These are phyloP conservation scores for Sphaerulina musiva DNA, from an alignment of 2,329 filamentous ascomycete species.

Conservation along the genomic window DNA sequence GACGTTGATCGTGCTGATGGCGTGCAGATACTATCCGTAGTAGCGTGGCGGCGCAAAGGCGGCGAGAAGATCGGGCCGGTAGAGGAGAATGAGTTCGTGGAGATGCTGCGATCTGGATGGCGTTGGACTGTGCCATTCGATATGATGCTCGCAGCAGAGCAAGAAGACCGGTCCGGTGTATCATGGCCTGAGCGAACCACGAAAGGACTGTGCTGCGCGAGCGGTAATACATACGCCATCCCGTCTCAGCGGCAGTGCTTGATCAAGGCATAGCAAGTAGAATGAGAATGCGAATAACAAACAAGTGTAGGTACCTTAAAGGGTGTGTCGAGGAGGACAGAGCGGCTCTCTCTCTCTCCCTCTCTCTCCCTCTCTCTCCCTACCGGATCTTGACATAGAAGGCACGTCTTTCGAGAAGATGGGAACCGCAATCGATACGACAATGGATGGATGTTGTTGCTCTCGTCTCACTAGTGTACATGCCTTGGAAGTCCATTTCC, in stretches of 20 bases:
- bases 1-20: slow-evolving; percentile 7
- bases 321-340: neutral
- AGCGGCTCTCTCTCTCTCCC: neutral
- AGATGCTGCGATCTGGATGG: slow-evolving; percentile 24
- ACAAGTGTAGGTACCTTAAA: neutral
- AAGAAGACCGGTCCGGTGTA: slow-evolving; percentile 14
- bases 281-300: neutral
- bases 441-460: neutral
- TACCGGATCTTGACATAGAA: neutral
- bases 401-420: neutral
- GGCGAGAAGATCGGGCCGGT: slow-evolving; percentile 18
- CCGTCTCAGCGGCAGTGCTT: neutral
- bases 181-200: neutral
- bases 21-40: neutral
- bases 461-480: neutral
- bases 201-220: slow-evolving; percentile 6
- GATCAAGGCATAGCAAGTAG: neutral
- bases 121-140: slow-evolving; percentile 26
- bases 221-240: slow-evolving; percentile 6
- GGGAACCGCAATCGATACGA: neutral
- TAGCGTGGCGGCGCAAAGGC: slow-evolving; percentile 6
- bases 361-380: neutral
- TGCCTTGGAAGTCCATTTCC: neutral
- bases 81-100: slow-evolving; percentile 27
- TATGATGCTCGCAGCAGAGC: slow-evolving; percentile 21